phyloP scores from a whole-genome alignment of 495 filamentous ascomycete species.

The Penicilliopsis zonata region DNA sequence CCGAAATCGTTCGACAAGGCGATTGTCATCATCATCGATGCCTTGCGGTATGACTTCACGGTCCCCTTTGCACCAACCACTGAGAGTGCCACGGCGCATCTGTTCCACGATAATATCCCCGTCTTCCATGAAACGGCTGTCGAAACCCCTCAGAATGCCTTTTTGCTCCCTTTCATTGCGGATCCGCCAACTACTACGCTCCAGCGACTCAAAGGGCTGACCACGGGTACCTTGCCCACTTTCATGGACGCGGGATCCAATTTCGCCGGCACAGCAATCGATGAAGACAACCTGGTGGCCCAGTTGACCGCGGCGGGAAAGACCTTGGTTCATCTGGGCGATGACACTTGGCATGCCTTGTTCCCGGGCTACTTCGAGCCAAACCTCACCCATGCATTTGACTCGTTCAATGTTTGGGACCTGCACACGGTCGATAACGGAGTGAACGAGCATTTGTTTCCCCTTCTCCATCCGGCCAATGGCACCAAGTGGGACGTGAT shows the following conservation, averaged over 20 bases:
- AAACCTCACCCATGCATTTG: slow-evolving; percentile 73
- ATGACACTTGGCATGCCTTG: slow-evolving; percentile 89
- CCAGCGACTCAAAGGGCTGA: slow-evolving; percentile 85
- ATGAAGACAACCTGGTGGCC: slow-evolving; percentile 87
- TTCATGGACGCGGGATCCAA: slow-evolving; percentile 91
- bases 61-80: slow-evolving; percentile 55
- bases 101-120: slow-evolving; percentile 80
- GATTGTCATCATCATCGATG: slow-evolving; percentile 84
- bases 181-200: slow-evolving; percentile 91
- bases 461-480: slow-evolving; percentile 54
- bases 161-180: slow-evolving; percentile 90
- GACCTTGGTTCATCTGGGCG: slow-evolving; percentile 82
- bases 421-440: slow-evolving; percentile 94
- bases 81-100: slow-evolving; percentile 38
- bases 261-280: slow-evolving; percentile 93
- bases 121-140: slow-evolving; percentile 73
- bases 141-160: slow-evolving; percentile 62
- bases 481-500: slow-evolving; percentile 75
- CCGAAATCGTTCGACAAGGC: slow-evolving; percentile 86
- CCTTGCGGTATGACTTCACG: slow-evolving; percentile 92
- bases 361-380: slow-evolving; percentile 87
- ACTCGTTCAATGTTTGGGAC: slow-evolving; percentile 98
- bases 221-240: slow-evolving; percentile 88
- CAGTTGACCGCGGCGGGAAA: slow-evolving; percentile 73
- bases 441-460: slow-evolving; percentile 85